Evolutionary conservation across 1,139 yeast genomes (phyloP).

Genomic region (Candida glucosophila): DNA sequence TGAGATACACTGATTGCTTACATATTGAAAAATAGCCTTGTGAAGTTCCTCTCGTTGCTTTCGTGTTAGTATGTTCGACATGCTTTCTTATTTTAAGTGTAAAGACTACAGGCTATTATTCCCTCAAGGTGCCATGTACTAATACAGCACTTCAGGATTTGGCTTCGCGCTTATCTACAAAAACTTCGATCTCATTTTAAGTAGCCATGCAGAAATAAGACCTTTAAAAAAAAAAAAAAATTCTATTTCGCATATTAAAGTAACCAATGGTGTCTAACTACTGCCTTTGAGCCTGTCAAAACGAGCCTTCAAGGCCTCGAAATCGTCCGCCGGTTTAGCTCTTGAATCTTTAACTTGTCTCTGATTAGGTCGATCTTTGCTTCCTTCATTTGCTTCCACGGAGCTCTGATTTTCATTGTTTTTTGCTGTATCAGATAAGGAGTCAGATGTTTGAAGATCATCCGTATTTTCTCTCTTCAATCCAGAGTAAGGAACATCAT

Average conservation of each 20-base stretch:
- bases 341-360: constrained; percentile 2
- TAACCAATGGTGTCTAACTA: no score
- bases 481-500: constrained; percentile 66
- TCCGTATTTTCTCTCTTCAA: constrained; percentile 17
- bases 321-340: constrained; percentile 18
- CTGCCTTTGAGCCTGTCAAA: constrained; percentile 41
- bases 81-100: no score
- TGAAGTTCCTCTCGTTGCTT: constrained; percentile 48
- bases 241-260: no score
- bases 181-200: no score
- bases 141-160: no score
- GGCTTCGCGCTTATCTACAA: no score
- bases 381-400: constrained; percentile 11
- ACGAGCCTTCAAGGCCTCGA: constrained; percentile 36
- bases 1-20: constrained; percentile 11
- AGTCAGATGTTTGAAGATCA: neutral
- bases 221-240: no score
- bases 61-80: constrained; percentile 36
- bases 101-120: no score
- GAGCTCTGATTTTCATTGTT: no score
- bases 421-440: constrained; percentile 14
- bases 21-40: constrained; percentile 48
- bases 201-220: no score
- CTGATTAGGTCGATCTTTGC: constrained; percentile 13
- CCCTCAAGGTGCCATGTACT: no score